Conservation (phyloP, 2,329 filamentous ascomycete species). For the Zymoseptoria pseudotritici region DNA sequence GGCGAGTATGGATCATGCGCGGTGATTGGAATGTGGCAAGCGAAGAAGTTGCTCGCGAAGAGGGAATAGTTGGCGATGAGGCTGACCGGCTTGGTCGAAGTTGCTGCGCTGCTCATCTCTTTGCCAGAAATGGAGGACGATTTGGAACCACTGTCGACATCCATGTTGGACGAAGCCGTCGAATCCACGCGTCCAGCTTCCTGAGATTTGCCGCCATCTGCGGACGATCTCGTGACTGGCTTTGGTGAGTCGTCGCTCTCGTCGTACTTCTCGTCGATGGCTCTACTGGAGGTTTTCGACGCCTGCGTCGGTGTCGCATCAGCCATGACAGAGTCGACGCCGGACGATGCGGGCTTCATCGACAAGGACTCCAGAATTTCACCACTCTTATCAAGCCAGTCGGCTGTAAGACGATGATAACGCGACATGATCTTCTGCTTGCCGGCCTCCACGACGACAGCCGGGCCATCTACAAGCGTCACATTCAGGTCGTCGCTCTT, state of each 20-base stretch:
- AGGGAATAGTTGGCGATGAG: slow-evolving; percentile 75
- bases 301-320: slow-evolving; percentile 9
- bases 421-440: slow-evolving; percentile 32
- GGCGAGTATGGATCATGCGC: slow-evolving; percentile 63
- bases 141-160: slow-evolving; percentile 14
- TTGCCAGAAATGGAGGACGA: slow-evolving; percentile 2
- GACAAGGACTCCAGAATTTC: slow-evolving; percentile 51
- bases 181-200: slow-evolving; percentile 1
- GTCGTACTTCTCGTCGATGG: slow-evolving; percentile 23
- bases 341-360: slow-evolving; percentile 6
- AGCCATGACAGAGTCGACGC: slow-evolving; percentile 18
- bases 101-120: neutral
- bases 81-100: slow-evolving; percentile 55
- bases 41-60: slow-evolving; percentile 67
- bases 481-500: slow-evolving; percentile 47
- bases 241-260: slow-evolving; percentile 11
- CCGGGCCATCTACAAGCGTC: slow-evolving; percentile 43
- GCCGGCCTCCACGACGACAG: slow-evolving; percentile 31
- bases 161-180: slow-evolving; percentile 15
- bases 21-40: slow-evolving; percentile 61
- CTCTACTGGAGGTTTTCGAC: slow-evolving; percentile 5
- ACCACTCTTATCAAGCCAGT: slow-evolving; percentile 69
- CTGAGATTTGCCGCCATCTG: slow-evolving; percentile 4
- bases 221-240: slow-evolving; percentile 1
- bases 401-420: slow-evolving; percentile 53